These are phyloP conservation scores for Xylaria sp. DNA, from an alignment of 2,329 filamentous ascomycete genomes.

Conservation along the genomic window DNA sequence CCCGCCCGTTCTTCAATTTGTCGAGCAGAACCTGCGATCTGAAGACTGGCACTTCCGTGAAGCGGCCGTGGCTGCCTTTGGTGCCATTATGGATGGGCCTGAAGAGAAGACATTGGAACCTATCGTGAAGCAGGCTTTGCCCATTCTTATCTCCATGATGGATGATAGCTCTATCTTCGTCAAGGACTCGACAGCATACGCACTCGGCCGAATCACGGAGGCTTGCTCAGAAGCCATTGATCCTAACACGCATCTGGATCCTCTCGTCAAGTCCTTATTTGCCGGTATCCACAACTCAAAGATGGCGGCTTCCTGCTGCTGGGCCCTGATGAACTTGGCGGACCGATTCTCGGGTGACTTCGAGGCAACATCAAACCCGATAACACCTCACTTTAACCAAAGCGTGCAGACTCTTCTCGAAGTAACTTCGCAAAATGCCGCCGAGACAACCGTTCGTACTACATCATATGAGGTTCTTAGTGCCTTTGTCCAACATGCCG, in stretches of 20 bases:
- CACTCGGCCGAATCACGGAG: conserved; percentile 95
- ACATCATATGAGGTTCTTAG: conserved; percentile 98
- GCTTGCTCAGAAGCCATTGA: conserved; percentile 92
- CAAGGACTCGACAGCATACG: conserved; percentile 94
- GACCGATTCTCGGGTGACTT: conserved; percentile 92
- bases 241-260: conserved; percentile 80
- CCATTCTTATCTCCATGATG: conserved; percentile 91
- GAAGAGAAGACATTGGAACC: conserved; percentile 92
- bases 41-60: conserved; percentile 97
- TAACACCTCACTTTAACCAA: conserved; percentile 92
- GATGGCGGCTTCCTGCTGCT: conserved; percentile 98
- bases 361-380: conserved; percentile 78
- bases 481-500: conserved; percentile 90
- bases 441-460: conserved; percentile 89
- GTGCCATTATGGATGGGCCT: conserved; percentile 98
- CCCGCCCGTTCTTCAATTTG: conserved; percentile 85
- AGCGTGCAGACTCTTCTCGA: conserved; percentile 86
- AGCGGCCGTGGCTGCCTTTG: conserved; percentile 95
- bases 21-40: conserved; percentile 87
- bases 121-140: conserved; percentile 93
- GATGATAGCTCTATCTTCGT: conserved; percentile 89
- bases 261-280: conserved; percentile 89
- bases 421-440: conserved; percentile 83
- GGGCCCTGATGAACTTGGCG: conserved; percentile 98
- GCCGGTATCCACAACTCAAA: conserved; percentile 89